A percentile compares a stretch with the other conserved stretches of the same genome.
phyloP scores from a whole-genome alignment of 305 asterid species.

The Rubia peregrina region DNA sequence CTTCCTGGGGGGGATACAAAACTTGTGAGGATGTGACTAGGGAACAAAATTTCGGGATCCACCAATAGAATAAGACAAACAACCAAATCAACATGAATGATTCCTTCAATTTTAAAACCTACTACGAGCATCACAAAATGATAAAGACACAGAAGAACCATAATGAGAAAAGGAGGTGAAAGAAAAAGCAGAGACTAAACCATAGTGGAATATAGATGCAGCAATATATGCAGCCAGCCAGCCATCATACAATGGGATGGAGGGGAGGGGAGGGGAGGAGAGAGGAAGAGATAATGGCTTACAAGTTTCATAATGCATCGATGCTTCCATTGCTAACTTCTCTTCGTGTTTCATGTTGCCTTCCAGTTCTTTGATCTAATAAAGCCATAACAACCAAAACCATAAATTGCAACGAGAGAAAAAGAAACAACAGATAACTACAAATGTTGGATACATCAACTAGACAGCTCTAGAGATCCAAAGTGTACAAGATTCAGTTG shows the following conservation, averaged over 20 bases:
- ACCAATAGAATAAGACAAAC: background rate
- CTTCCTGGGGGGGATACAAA: background rate
- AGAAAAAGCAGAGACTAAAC: background rate
- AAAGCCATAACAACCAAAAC: background rate
- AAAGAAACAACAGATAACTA: background rate
- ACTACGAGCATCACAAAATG: background rate
- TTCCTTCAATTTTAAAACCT: background rate
- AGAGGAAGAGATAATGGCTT: constrained; percentile 38
- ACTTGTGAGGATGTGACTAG: background rate
- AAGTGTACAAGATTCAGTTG: background rate
- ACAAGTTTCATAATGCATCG: constrained; percentile 46
- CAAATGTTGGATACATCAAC: background rate
- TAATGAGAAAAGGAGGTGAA: background rate
- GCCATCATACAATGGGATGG: background rate
- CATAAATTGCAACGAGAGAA: background rate
- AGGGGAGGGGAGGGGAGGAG: background rate
- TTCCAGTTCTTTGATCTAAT: constrained; percentile 85
- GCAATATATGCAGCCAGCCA: background rate
- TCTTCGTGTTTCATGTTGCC: constrained; percentile 62
- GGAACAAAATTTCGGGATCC: background rate
- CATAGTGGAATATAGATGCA: background rate
- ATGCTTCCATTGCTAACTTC: constrained; percentile 63
- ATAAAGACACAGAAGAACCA: background rate
- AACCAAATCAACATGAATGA: background rate
- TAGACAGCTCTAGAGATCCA: background rate